Evolutionary conservation across 176 grass and related monocot genomes (phyloP), one percentile per base, ranked within the genome.

Genomic region (Juncus inflexus): DNA sequence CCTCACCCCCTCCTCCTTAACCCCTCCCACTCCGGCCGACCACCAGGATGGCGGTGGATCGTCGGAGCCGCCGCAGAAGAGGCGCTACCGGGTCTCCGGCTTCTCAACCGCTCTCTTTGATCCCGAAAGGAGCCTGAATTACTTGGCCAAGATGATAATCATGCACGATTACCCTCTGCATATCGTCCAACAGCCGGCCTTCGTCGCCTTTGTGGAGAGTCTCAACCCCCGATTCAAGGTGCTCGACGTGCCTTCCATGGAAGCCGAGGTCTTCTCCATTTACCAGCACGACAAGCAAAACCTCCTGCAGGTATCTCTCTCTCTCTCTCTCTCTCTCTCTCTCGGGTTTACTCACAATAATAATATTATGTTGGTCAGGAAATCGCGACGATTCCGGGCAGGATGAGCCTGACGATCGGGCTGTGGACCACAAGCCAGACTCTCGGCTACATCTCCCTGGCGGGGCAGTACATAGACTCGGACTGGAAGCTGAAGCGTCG

Each of bases 401-500:
- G 86, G 77, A 80, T 95, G 70, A 81, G 86, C 69, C 85, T 95
- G 13, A 83, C 83, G 14, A 86, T 95, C 61, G 79, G 83, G 45
- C 50, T 95, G 65, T 95, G 90, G 86, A 83, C 79, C 42, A 90
- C 90, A 3, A 90, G 83, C 80, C 90, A 95, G 53, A 95, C 90
- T 62, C 80, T 95, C 52, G 90, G 86, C 7, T 95, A 95, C 68
- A 73, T 95, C 76, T 95, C 86, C 6, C 69, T 95, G 28, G 73
- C 77, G 5, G 83, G 86, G 19, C 90, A 95, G 37, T 90, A 76
- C 57, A 86, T 95, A 2, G 83, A 90, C 58, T 67, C 74, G 0
- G 86, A 83, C 7, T 95, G 86, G 83, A 90, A 78, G 64, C 67
- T 90, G 74, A 77, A 86, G 58, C 67, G 70, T 65, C 89, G 86